phyloP scores from a whole-genome alignment of 2,329 filamentous ascomycete species.

The Lithohypha guttulata region DNA sequence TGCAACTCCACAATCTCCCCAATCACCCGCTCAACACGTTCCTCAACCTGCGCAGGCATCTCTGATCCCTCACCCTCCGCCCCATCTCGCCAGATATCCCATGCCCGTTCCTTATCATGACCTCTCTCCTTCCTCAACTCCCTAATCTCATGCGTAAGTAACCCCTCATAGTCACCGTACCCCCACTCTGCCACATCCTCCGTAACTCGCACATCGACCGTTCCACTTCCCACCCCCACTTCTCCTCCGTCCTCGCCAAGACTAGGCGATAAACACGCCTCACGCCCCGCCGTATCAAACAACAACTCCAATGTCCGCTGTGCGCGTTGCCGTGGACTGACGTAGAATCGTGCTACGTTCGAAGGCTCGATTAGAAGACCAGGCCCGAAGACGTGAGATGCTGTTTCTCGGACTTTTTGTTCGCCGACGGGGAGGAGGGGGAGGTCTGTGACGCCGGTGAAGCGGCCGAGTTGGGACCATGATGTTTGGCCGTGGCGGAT shows the following conservation, averaged over 20 bases:
- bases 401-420: constrained; percentile 37
- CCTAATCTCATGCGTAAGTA: constrained; percentile 42
- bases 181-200: constrained; percentile 50
- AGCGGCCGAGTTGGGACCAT: constrained; percentile 39
- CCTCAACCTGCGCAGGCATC: constrained; percentile 29
- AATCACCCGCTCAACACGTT: constrained; percentile 35
- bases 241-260: background rate
- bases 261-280: constrained; percentile 14
- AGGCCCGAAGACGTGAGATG: constrained; percentile 37
- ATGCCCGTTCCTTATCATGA: constrained; percentile 38
- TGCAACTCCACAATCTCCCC: constrained; percentile 32
- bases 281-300: constrained; percentile 27
- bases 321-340: constrained; percentile 42
- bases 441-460: constrained; percentile 37
- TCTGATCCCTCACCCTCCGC: constrained; percentile 39
- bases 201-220: constrained; percentile 36
- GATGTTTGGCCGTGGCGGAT: constrained; percentile 31
- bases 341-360: constrained; percentile 37
- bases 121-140: constrained; percentile 36
- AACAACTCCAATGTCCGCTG: constrained; percentile 38
- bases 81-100: constrained; percentile 50
- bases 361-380: constrained; percentile 43
- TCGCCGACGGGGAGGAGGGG: constrained; percentile 32
- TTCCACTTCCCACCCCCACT: constrained; percentile 7
- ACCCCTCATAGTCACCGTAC: constrained; percentile 53